phyloP scores from a whole-genome alignment of 805 yeast genomes.

The Schwanniomyces sp. region DNA sequence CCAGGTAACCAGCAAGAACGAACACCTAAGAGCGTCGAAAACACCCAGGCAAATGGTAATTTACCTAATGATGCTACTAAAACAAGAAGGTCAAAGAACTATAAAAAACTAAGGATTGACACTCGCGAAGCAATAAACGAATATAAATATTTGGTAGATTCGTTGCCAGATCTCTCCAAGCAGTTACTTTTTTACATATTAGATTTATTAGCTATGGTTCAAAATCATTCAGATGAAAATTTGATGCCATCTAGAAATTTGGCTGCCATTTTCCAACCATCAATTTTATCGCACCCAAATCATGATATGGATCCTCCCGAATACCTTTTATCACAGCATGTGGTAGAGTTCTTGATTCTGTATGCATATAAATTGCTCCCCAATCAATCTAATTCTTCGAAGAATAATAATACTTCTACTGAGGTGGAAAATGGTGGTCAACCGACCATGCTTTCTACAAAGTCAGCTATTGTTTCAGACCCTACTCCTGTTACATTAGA shows the following conservation, averaged over 20 bases:
- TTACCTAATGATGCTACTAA: constrained; percentile 2
- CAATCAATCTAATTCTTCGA: constrained; percentile 19
- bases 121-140: constrained; percentile 67
- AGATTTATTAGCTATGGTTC: constrained; percentile 83
- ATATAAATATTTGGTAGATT: constrained; percentile 66
- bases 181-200: constrained; percentile 83
- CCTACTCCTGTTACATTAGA: constrained; percentile 12
- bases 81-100: constrained; percentile 42
- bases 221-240: constrained; percentile 72
- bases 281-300: constrained; percentile 87
- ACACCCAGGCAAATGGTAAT: background rate
- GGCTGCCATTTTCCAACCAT: constrained; percentile 96
- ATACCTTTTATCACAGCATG: constrained; percentile 81
- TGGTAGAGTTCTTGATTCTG: constrained; percentile 84
- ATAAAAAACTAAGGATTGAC: constrained; percentile 61
- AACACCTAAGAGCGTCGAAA: background rate
- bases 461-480: background rate
- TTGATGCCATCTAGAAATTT: constrained; percentile 90
- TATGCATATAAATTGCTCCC: constrained; percentile 80
- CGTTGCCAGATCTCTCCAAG: constrained; percentile 73
- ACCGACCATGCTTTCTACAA: constrained; percentile 13
- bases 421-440: constrained; percentile 2
- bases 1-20: background rate
- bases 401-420: background rate
- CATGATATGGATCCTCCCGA: constrained; percentile 94